phyloP scores from a whole-genome alignment of 768 basidiomycete genomes.

The Butyriboletus loyo region DNA sequence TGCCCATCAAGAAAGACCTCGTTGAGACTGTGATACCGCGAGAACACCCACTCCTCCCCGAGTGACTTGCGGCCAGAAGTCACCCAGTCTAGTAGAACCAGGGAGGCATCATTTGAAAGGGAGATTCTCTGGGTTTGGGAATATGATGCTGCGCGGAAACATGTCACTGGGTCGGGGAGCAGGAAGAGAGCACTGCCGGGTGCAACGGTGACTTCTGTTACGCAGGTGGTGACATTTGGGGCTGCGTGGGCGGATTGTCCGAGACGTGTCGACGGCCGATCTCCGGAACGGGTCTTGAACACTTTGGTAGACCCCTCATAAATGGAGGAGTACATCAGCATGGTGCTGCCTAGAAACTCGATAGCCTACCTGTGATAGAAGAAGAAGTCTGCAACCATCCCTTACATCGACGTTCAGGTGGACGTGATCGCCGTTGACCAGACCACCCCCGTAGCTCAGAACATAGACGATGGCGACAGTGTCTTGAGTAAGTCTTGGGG shows the following conservation, averaged over 20 bases:
- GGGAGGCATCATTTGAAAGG: constrained; percentile 56
- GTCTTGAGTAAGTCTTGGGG: constrained; percentile 53
- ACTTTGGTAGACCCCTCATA: constrained; percentile 89
- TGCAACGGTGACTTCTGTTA: constrained; percentile 55
- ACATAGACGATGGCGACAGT: constrained; percentile 71
- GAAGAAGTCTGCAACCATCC: constrained; percentile 53
- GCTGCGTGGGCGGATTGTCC: constrained; percentile 7
- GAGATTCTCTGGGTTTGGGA: constrained; percentile 79
- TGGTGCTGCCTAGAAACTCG: neutral
- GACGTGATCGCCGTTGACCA: constrained; percentile 83
- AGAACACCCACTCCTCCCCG: constrained; percentile 90
- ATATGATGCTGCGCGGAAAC: constrained; percentile 82
- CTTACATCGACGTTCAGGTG: constrained; percentile 60
- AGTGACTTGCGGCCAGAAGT: constrained; percentile 81
- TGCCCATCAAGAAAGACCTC: constrained; percentile 68
- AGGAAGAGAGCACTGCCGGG: constrained; percentile 63
- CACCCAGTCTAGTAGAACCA: constrained; percentile 85
- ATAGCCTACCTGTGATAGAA: constrained; percentile 77
- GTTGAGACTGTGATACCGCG: constrained; percentile 80
- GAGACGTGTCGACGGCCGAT: constrained; percentile 47
- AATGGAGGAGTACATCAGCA: constrained; percentile 1
- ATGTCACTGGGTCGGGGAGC: constrained; percentile 91
- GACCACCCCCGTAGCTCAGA: constrained; percentile 86
- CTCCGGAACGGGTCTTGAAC: constrained; percentile 75
- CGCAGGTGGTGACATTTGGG: constrained; percentile 51